These are phyloP conservation scores for Albophoma yamanashiensis DNA, from an alignment of 2,329 filamentous ascomycete species.

Conservation along the genomic window DNA sequence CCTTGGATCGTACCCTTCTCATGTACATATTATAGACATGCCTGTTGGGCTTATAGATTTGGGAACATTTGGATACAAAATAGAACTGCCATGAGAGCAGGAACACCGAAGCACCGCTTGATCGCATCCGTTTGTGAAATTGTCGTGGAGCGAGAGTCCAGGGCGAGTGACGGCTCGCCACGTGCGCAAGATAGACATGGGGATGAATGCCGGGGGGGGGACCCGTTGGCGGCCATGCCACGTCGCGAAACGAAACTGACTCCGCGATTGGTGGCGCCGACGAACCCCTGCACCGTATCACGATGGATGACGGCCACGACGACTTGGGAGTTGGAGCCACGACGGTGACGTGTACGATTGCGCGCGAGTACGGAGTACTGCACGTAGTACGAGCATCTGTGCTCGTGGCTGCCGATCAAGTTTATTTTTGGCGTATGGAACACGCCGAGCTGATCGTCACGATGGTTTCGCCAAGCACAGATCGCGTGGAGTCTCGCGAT, in stretches of 20 bases:
- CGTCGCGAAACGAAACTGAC: not conserved
- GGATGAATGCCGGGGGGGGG: not conserved
- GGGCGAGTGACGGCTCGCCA: not conserved
- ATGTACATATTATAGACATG: slow-evolving; percentile 14
- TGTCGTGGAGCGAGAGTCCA: not conserved
- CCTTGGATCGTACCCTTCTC: slow-evolving; percentile 7
- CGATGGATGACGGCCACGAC: not conserved
- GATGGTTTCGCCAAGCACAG: not conserved
- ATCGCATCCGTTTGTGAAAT: not conserved
- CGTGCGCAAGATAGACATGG: not conserved
- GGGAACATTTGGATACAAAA: not conserved
- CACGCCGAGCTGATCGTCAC: not conserved
- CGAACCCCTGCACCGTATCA: not conserved
- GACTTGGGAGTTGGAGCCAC: not conserved
- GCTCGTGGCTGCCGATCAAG: not conserved
- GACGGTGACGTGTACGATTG: not conserved
- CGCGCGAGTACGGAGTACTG: too few species aligned
- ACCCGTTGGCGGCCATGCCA: not conserved
- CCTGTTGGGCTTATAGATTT: not conserved
- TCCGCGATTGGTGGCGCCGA: not conserved
- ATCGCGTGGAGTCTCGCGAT: not conserved
- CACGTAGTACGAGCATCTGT: too few species aligned
- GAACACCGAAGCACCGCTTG: not conserved
- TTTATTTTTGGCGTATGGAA: not conserved
- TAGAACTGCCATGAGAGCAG: not conserved